Evolutionary conservation across 352 stramenopile species (phyloP).

Genomic region (Phytopythium aichiense): DNA sequence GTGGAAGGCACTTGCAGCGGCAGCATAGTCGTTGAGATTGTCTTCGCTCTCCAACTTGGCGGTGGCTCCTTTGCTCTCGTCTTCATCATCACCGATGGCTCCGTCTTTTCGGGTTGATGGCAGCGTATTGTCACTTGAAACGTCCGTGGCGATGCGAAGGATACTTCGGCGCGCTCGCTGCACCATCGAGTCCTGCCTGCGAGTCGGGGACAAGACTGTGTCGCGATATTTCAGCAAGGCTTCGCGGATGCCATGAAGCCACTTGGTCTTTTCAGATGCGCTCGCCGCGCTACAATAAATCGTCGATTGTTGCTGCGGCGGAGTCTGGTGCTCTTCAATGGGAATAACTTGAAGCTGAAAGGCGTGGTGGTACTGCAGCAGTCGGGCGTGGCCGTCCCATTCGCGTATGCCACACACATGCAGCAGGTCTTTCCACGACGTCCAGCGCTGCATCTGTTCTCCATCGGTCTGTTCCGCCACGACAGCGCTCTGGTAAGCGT

Average conservation of each 20-base stretch:
- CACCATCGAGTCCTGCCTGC: constrained; percentile 24
- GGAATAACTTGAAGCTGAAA: constrained; percentile 61
- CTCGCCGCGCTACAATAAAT: constrained; percentile 66
- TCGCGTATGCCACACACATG: constrained; percentile 41
- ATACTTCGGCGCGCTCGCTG: constrained; percentile 10
- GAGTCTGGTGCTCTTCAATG: constrained; percentile 15
- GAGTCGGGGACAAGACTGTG: constrained; percentile 19
- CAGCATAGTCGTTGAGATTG: constrained; percentile 5
- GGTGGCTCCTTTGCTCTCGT: neutral
- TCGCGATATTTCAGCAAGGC: constrained; percentile 42
- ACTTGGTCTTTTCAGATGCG: constrained; percentile 59
- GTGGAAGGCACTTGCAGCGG: constrained; percentile 17
- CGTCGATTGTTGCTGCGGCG: constrained; percentile 18
- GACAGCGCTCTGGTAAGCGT: constrained; percentile 21
- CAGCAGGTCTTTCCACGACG: constrained; percentile 15
- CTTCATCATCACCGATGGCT: neutral
- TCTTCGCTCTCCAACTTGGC: neutral
- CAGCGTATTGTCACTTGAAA: neutral
- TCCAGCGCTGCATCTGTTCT: neutral
- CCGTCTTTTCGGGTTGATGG: neutral
- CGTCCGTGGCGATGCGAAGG: constrained; percentile 10
- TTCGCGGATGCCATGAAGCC: constrained; percentile 51
- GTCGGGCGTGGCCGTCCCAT: constrained; percentile 55
- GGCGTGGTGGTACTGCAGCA: constrained; percentile 69
- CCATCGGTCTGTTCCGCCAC: constrained; percentile 17